Conservation (phyloP, 2,329 filamentous ascomycete species). For the Botryosphaeria dothidea region DNA sequence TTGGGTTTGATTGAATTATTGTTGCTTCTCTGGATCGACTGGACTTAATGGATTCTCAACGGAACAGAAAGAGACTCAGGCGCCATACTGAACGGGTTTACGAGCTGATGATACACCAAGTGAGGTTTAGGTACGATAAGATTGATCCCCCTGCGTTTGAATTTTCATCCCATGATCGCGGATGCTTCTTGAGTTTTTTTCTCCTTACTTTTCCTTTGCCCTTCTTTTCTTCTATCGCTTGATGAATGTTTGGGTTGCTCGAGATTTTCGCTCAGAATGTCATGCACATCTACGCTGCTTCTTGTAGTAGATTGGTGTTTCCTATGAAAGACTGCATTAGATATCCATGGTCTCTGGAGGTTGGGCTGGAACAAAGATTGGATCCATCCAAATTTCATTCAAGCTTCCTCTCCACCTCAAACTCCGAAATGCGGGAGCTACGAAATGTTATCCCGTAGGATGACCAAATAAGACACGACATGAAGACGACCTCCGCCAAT, state of each 20-base stretch:
- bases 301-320: background rate
- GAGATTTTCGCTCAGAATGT: too few relatives aligned
- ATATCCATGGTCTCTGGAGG: background rate
- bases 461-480: too few relatives aligned
- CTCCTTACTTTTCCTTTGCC: background rate
- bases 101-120: constrained; percentile 5
- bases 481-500: too few relatives aligned
- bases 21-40: background rate
- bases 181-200: background rate
- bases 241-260: background rate
- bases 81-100: background rate
- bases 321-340: background rate
- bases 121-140: background rate
- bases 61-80: background rate
- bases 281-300: too few relatives aligned
- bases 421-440: too few relatives aligned
- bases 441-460: too few relatives aligned
- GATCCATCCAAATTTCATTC: too few relatives aligned
- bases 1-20: background rate
- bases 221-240: background rate
- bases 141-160: background rate
- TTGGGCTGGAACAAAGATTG: background rate
- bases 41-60: background rate
- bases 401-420: too few relatives aligned
- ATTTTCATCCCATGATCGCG: background rate